A percentile compares a stretch with the other conserved stretches of the same genome.
Evolutionary conservation across 495 filamentous ascomycete species (phyloP).

Genomic region (Echria macrotheca): DNA sequence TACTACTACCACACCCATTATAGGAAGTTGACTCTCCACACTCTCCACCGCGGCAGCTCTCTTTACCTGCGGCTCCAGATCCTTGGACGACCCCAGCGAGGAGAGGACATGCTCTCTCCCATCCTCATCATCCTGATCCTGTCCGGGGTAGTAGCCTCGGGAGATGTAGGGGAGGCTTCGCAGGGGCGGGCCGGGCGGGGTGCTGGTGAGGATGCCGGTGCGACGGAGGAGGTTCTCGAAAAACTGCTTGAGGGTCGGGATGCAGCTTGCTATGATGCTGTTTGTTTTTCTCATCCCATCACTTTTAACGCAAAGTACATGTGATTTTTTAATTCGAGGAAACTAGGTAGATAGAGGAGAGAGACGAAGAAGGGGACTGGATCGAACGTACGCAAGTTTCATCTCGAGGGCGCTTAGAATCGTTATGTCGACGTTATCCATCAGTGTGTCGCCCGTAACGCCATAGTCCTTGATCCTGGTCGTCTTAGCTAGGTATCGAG

Average conservation of each 20-base stretch:
- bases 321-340: too few relatives aligned
- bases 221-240: background rate
- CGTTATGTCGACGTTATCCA: slow-evolving; percentile 22
- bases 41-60: background rate
- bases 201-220: background rate
- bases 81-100: background rate
- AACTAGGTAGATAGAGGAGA: background rate
- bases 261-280: slow-evolving; percentile 13
- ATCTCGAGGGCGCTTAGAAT: slow-evolving; percentile 27
- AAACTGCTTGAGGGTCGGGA: slow-evolving; percentile 4
- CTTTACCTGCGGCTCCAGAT: background rate
- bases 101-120: background rate
- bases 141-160: too few relatives aligned
- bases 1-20: too few relatives aligned
- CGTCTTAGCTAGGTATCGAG: slow-evolving; percentile 27
- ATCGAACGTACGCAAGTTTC: slow-evolving; percentile 17
- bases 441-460: slow-evolving; percentile 8
- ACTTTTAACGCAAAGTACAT: too few relatives aligned
- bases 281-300: background rate
- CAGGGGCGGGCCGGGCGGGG: too few relatives aligned
- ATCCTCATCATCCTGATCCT: background rate
- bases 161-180: too few relatives aligned
- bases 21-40: background rate
- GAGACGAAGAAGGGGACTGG: background rate
- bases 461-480: slow-evolving; percentile 21